Base-by-base conservation (phyloP, 2,329 filamentous ascomycete genomes). In the Fusarium sp. region DNA sequence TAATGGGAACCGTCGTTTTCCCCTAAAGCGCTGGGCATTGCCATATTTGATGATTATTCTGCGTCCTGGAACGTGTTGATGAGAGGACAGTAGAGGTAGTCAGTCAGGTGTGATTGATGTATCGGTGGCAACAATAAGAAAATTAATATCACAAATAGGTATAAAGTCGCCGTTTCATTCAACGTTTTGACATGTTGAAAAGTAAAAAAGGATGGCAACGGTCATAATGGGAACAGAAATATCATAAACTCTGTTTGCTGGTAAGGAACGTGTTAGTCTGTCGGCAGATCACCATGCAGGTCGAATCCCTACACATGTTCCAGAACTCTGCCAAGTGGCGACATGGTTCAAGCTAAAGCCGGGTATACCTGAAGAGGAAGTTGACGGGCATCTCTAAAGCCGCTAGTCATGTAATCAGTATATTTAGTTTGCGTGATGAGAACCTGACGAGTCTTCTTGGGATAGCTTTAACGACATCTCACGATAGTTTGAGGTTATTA, bases 291-390 rank as follows among this genome's bases (percentile, higher is more conserved):
- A 44, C 44, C 62, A 55, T 66, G 55, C 55, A 67, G 62, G 59
- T 47, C 48, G 22, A 66, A 47, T 52, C 32, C 32, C 18, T 52
- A 40, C 29, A n/a, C 29, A 63, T 59, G 61, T 65, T 65, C 61
- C 37, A 41, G 61, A 65, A 65, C 61, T 65, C 22, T 46, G 46
- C 61, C 40, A 61, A 55, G 63, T 66, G 63, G 63, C 63, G 55
- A 60, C 63, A 61, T 44, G 63, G 63, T 66, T 66, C 34, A 67
- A 49, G 42, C 48, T 41, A 65, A 34, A 59, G 20, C 44, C 63
- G 63, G 62, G 63, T 55, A 66, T 66, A 41, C 62, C 63, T 66
- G 63, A 66, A 56, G 30, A 67, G 63, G 63, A 66, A 66, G 63
- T 66, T 66, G 48, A 55, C 63, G 62, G 48, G 49, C 63, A 66